Evolutionary conservation across 306 rosid genomes (phyloP).

Genomic region (Lathyrus aphaca): DNA sequence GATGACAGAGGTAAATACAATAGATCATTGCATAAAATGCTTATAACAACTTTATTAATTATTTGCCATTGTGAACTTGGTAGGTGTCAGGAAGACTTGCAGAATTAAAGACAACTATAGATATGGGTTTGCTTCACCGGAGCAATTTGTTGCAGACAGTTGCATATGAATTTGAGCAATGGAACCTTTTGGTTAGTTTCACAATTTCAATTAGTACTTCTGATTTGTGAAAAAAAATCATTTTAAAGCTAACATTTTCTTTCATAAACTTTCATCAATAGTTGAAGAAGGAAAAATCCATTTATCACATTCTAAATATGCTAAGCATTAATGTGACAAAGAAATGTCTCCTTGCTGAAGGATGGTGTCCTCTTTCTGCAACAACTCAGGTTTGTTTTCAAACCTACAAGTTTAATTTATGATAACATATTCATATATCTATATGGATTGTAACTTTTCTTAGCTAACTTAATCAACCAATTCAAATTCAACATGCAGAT

Average conservation of each 20-base stretch:
- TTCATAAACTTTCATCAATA: conserved; percentile 40
- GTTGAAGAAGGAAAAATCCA: conserved; percentile 79
- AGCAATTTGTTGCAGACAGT: conserved; percentile 66
- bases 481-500: conserved; percentile 51
- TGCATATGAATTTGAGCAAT: conserved; percentile 70
- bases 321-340: conserved; percentile 85
- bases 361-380: conserved; percentile 88
- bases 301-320: conserved; percentile 83
- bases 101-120: conserved; percentile 79
- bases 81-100: conserved; percentile 78
- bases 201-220: background rate
- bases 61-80: conserved; percentile 26
- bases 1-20: conserved; percentile 61
- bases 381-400: conserved; percentile 65
- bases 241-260: conserved; percentile 34
- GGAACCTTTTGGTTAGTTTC: conserved; percentile 77
- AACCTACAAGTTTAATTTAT: conserved; percentile 25
- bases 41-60: conserved; percentile 1
- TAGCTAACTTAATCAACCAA: conserved; percentile 24
- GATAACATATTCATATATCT: conserved; percentile 19
- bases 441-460: background rate
- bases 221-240: conserved; percentile 34
- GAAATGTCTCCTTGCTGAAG: conserved; percentile 90
- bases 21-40: conserved; percentile 18
- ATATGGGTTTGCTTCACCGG: conserved; percentile 67